phyloP scores from a whole-genome alignment of 2,329 filamentous ascomycete species.

The Colletotrichum noveboracense region DNA sequence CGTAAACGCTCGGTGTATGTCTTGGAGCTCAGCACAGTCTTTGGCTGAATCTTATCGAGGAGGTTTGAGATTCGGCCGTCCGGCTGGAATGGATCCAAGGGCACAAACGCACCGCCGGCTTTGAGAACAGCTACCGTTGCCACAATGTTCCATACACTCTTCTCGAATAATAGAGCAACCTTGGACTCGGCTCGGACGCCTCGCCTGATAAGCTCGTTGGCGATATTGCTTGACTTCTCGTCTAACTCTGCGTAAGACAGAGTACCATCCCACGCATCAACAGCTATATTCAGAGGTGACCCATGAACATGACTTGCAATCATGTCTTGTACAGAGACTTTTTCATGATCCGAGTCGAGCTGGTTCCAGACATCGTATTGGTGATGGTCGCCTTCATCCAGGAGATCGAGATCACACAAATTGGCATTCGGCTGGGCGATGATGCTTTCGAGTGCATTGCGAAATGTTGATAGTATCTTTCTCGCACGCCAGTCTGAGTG shows the following conservation, averaged over 20 bases:
- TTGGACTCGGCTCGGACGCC: background rate
- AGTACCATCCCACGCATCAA: conserved; percentile 27
- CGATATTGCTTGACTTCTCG: conserved; percentile 21
- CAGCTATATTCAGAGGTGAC: conserved; percentile 19
- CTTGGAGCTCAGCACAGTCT: conserved; percentile 1
- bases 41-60: conserved; percentile 1
- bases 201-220: background rate
- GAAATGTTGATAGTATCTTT: background rate
- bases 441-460: background rate
- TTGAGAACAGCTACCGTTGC: conserved; percentile 24
- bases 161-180: conserved; percentile 32
- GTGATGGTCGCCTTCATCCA: background rate
- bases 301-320: background rate
- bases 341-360: background rate
- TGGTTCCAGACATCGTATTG: background rate
- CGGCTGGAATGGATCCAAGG: conserved; percentile 24
- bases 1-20: background rate
- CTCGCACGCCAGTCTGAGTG: conserved; percentile 1
- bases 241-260: conserved; percentile 29
- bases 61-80: conserved; percentile 18
- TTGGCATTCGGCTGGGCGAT: background rate
- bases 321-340: background rate
- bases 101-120: conserved; percentile 14
- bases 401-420: background rate
- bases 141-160: conserved; percentile 28